These are phyloP conservation scores for Monosporascus sp. DNA, from an alignment of 2,329 filamentous ascomycete genomes.

Conservation along the genomic window DNA sequence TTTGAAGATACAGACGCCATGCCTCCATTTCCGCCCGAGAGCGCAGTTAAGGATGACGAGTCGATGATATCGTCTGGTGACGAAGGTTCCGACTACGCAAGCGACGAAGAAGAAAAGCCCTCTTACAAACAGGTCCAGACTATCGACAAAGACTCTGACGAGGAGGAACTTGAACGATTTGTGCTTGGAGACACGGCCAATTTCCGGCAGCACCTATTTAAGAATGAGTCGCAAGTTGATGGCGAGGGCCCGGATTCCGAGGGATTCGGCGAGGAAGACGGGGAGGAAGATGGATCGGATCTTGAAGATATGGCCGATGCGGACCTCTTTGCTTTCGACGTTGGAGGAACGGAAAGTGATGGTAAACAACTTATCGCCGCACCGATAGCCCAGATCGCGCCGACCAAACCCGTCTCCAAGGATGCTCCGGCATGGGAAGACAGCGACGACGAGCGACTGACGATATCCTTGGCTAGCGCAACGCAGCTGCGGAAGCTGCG, in stretches of 20 bases:
- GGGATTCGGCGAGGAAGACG: slow-evolving; percentile 30
- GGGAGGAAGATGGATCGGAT: slow-evolving; percentile 40
- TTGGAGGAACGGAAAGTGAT: slow-evolving; percentile 44
- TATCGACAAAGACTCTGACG: slow-evolving; percentile 70
- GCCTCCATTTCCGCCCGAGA: slow-evolving; percentile 15
- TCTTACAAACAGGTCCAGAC: slow-evolving; percentile 21
- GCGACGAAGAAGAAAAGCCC: slow-evolving; percentile 25
- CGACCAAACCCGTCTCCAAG: slow-evolving; percentile 6
- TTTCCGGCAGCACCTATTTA: slow-evolving; percentile 70
- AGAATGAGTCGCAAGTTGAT: slow-evolving; percentile 36
- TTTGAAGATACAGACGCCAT: slow-evolving; percentile 9
- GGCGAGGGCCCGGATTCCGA: slow-evolving; percentile 22
- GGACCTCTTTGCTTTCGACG: slow-evolving; percentile 81
- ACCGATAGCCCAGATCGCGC: slow-evolving; percentile 17
- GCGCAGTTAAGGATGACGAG: slow-evolving; percentile 17
- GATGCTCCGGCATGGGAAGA: slow-evolving; percentile 76
- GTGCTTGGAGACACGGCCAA: slow-evolving; percentile 84
- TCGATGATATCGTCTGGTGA: slow-evolving; percentile 18
- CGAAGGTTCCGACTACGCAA: slow-evolving; percentile 17
- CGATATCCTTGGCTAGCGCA: slow-evolving; percentile 73
- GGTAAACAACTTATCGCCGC: slow-evolving; percentile 22
- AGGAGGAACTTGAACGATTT: slow-evolving; percentile 79
- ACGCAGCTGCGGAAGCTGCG: slow-evolving; percentile 78
- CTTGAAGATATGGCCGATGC: slow-evolving; percentile 68
- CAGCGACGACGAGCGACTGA: slow-evolving; percentile 87